Percentiles rank a stretch among this genome's conserved stretches.
Evolutionary conservation across 2,329 filamentous ascomycete species (phyloP).

Genomic region (Ophiostoma piceae): DNA sequence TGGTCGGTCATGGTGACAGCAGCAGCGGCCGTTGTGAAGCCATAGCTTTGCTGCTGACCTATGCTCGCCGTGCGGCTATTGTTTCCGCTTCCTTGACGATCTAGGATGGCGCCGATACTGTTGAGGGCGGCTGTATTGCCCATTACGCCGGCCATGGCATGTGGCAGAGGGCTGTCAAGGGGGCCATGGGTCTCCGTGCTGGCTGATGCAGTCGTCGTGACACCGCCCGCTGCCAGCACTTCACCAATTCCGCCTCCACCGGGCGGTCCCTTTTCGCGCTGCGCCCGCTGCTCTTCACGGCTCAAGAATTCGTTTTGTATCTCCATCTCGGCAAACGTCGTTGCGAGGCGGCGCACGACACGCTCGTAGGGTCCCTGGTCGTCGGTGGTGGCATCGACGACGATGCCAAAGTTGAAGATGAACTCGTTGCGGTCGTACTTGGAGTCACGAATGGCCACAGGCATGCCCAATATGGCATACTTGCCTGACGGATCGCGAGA

Average conservation of each 20-base stretch:
- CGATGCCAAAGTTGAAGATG: conserved; percentile 95
- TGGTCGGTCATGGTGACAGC: conserved; percentile 11
- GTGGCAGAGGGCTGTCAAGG: background rate
- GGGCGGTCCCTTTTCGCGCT: background rate
- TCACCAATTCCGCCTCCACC: conserved; percentile 33
- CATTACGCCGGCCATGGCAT: conserved; percentile 17
- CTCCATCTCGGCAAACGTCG: conserved; percentile 83
- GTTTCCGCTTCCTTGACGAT: conserved; percentile 31
- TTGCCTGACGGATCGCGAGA: conserved; percentile 65
- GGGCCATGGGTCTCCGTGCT: background rate
- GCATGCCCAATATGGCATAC: conserved; percentile 79
- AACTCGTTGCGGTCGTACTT: conserved; percentile 91
- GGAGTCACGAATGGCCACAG: conserved; percentile 76
- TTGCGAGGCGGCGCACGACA: conserved; percentile 78
- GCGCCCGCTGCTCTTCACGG: conserved; percentile 34
- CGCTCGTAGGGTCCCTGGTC: conserved; percentile 77
- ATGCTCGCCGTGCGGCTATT: conserved; percentile 31
- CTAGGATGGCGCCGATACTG: conserved; percentile 18
- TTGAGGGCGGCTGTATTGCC: conserved; percentile 14
- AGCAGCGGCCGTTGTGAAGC: conserved; percentile 30
- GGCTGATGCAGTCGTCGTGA: background rate
- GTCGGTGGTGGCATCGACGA: conserved; percentile 37
- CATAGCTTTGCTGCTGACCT: conserved; percentile 27
- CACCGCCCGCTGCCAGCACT: conserved; percentile 24
- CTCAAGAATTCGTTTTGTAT: conserved; percentile 83